Evolutionary conservation across 2,329 filamentous ascomycete species (phyloP).

Genomic region (Cercospora sp.): DNA sequence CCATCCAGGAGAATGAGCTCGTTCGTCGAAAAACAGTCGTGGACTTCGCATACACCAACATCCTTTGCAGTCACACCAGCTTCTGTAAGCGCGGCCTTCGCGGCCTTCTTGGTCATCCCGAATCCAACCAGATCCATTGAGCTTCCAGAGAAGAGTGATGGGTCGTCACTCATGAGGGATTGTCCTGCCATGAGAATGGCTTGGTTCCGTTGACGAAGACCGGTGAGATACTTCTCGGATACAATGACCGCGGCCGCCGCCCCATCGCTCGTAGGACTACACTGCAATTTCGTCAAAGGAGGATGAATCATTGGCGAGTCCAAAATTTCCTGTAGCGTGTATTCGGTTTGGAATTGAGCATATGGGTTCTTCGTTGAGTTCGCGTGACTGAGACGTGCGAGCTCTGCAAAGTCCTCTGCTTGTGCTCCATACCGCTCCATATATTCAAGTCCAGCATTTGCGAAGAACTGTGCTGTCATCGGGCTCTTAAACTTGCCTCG

Average conservation of each 20-base stretch:
- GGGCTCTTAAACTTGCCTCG: conserved; percentile 30
- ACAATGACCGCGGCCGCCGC: conserved; percentile 86
- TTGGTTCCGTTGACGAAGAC: conserved; percentile 75
- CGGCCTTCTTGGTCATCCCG: conserved; percentile 76
- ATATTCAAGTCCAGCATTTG: conserved; percentile 89
- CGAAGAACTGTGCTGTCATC: conserved; percentile 73
- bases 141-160: conserved; percentile 73
- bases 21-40: conserved; percentile 96
- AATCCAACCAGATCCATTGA: conserved; percentile 87
- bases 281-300: conserved; percentile 93
- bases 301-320: conserved; percentile 74
- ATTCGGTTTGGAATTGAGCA: conserved; percentile 91
- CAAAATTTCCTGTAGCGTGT: conserved; percentile 79
- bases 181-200: conserved; percentile 88
- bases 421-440: conserved; percentile 88
- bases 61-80: conserved; percentile 67
- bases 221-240: conserved; percentile 83
- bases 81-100: conserved; percentile 67
- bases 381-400: conserved; percentile 86
- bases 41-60: conserved; percentile 85
- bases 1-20: conserved; percentile 90
- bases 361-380: conserved; percentile 95
- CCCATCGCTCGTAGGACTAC: conserved; percentile 93
- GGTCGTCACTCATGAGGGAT: conserved; percentile 77
- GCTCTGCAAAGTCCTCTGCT: conserved; percentile 86